Base-by-base conservation (phyloP, 768 basidiomycete species). In the Pulveroboletus ravenelii region DNA sequence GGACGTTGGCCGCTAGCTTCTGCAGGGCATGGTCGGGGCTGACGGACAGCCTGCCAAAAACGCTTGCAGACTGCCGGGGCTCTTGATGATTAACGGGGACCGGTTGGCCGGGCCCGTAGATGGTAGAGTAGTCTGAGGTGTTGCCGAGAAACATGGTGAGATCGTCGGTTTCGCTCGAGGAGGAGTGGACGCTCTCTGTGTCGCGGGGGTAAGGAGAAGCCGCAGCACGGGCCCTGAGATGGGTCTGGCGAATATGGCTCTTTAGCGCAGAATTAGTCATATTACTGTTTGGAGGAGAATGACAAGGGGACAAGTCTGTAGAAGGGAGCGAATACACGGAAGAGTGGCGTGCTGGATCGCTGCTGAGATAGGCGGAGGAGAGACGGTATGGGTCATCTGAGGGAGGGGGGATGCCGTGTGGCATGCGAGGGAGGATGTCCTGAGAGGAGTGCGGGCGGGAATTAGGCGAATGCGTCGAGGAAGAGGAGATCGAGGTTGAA, bases 131-230 rank as follows among this genome's bases (percentile, higher is more conserved):
- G 49, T 88, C 86, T 48, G 79, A 68, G 20, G 76, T 61, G 51
- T 75, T 73, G 40, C 74, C 72, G 50, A 89, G 77, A 70, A 81
- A 90, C 82, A 89, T 83, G 57, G 86, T 76, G 55, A 90, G 77
- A 65, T 92, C 89, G 59, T 93, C 90, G n/a, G 89, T 84, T 72
- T 92, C 90, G 70, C 84, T 86, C 47, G 87, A 89, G 38, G 88
- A 90, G 10, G 89, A 90, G 61, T 91, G 87, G 55, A 90, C 86
- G 63, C 84, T 86, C 73, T 90, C 87, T 12, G 85, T 81, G 63
- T 91, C 89, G 54, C 89, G 82, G 47, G 88, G 86, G 69, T 93
- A 93, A 40, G 89, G 89, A 47, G 89, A 90, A 27, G 89, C 84
- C 39, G 84, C 84, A 38, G 79, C 84, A 57, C 89, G 83, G 57